These are phyloP conservation scores for Boletus insuetus DNA, from an alignment of 768 basidiomycete species.

Conservation along the genomic window DNA sequence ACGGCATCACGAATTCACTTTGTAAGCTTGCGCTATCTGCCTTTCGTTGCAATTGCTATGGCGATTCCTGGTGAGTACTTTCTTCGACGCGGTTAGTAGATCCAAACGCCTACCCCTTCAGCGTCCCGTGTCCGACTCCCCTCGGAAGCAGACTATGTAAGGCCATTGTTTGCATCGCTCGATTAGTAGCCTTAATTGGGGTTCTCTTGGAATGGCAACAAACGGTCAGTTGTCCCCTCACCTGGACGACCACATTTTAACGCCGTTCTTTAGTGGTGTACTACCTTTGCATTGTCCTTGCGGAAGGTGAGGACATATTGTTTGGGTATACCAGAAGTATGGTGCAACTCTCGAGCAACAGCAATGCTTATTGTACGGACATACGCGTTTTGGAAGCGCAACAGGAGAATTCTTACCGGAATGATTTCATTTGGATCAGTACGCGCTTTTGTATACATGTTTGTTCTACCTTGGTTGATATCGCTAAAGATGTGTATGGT, in stretches of 20 bases:
- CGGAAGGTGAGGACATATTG: constrained; percentile 13
- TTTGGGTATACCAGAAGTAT: neutral
- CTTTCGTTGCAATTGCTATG: constrained; percentile 15
- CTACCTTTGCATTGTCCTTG: constrained; percentile 12
- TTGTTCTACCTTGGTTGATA: neutral
- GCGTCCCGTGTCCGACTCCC: constrained; percentile 2
- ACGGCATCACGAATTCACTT: constrained; percentile 18
- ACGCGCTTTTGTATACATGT: neutral
- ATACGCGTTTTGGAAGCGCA: constrained; percentile 15
- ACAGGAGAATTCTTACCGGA: constrained; percentile 18
- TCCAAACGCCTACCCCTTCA: neutral
- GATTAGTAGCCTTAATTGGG: neutral
- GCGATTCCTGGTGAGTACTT: constrained; percentile 9
- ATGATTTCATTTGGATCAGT: constrained; percentile 11
- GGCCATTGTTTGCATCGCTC: neutral
- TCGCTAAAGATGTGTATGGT: constrained; percentile 3
- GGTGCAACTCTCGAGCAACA: neutral
- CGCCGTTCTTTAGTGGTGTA: constrained; percentile 6
- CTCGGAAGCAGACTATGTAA: constrained; percentile 8
- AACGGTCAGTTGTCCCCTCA: neutral
- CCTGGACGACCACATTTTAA: neutral
- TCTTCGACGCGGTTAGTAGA: neutral
- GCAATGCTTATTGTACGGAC: constrained; percentile 20
- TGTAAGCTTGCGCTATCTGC: constrained; percentile 19
- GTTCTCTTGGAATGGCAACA: constrained; percentile 4